phyloP scores from a whole-genome alignment of 169 alveolate species.

The Babesia divergens region DNA sequence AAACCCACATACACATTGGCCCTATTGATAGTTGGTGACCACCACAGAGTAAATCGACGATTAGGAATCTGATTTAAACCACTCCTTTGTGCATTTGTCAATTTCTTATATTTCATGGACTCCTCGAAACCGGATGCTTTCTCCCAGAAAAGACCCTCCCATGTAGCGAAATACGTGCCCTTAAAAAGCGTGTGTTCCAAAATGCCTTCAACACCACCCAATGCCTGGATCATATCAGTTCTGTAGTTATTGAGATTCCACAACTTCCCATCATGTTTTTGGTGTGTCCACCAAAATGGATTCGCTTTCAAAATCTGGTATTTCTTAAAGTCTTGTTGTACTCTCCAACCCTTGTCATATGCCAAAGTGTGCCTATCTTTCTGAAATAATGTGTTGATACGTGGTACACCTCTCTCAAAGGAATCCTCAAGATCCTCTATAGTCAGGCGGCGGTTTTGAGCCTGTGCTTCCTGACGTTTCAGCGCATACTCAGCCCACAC shows the following conservation, averaged over 20 bases:
- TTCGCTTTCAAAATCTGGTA: constrained; percentile 93
- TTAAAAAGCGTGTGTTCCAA: constrained; percentile 99
- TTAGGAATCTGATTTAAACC: constrained; percentile 99
- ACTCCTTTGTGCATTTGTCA: constrained; percentile 99
- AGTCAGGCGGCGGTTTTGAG: constrained; percentile 97
- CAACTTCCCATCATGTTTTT: constrained; percentile 99
- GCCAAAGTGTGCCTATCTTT: constrained; percentile 99
- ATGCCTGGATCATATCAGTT: constrained; percentile 99
- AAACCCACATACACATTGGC: constrained; percentile 99
- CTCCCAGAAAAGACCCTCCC: constrained; percentile 99
- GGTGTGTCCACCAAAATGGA: constrained; percentile 99
- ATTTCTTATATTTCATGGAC: constrained; percentile 97
- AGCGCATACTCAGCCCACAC: constrained; percentile 99
- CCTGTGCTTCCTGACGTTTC: constrained; percentile 97
- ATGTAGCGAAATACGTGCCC: constrained; percentile 99
- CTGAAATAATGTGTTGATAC: constrained; percentile 99
- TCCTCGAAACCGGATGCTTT: constrained; percentile 99
- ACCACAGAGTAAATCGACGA: constrained; percentile 99
- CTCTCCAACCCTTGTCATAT: constrained; percentile 99
- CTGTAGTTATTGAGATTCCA: constrained; percentile 99
- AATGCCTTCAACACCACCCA: constrained; percentile 99
- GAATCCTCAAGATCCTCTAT: constrained; percentile 99
- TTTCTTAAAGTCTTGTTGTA: constrained; percentile 96
- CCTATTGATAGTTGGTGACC: constrained; percentile 99
- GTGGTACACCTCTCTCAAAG: constrained; percentile 99